phyloP scores from a whole-genome alignment of 768 basidiomycete species.

The Lactifluus pinguis region DNA sequence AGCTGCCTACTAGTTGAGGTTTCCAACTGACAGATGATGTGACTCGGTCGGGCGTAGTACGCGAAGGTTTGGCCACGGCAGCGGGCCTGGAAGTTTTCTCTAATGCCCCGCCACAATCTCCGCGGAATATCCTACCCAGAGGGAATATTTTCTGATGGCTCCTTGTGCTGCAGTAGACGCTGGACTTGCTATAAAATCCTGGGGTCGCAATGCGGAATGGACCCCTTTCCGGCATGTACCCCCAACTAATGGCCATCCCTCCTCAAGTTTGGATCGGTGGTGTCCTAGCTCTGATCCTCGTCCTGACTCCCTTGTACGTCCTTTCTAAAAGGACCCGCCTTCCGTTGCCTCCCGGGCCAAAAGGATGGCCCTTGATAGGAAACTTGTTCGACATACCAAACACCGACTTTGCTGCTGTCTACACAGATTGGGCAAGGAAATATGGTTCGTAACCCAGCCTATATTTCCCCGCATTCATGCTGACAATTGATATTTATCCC shows the following conservation, averaged over 20 bases:
- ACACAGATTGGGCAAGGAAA: not conserved
- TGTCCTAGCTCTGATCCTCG: not conserved
- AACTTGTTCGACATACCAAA: not conserved
- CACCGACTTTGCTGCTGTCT: not conserved
- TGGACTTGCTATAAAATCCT: not conserved
- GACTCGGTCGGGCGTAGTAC: too few relatives aligned
- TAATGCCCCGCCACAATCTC: too few relatives aligned
- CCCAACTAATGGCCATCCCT: not conserved
- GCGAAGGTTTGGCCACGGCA: too few relatives aligned
- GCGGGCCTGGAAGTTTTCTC: too few relatives aligned
- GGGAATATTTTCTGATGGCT: too few relatives aligned
- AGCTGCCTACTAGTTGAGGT: too few relatives aligned
- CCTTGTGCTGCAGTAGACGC: not conserved
- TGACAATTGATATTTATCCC: too few relatives aligned
- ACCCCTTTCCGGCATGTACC: not conserved
- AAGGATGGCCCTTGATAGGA: constrained; percentile 5
- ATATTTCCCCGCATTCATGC: not conserved
- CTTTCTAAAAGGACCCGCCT: not conserved
- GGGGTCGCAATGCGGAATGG: not conserved
- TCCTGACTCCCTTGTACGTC: not conserved
- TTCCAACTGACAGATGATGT: too few relatives aligned
- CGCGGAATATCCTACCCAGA: too few relatives aligned
- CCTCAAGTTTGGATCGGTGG: not conserved
- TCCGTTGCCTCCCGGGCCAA: not conserved
- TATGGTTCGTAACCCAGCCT: not conserved